phyloP scores from a whole-genome alignment of 2,329 filamentous ascomycete genomes.

The Sphaerulina populicola region DNA sequence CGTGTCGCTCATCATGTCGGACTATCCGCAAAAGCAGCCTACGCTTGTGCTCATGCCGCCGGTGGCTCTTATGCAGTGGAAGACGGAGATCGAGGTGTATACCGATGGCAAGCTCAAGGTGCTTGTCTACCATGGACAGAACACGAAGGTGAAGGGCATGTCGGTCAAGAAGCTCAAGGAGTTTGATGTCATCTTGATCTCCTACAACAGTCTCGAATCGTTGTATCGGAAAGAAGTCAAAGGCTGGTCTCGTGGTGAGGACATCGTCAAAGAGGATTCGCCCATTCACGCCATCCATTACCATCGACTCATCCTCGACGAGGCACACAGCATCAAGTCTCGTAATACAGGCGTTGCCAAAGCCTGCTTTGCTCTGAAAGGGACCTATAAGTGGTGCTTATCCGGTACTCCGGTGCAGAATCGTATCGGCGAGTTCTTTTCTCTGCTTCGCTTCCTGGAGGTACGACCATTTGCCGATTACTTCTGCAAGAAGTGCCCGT shows the following conservation, averaged over 20 bases:
- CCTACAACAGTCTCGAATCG: conserved; percentile 84
- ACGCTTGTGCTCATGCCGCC: conserved; percentile 37
- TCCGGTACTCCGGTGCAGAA: conserved; percentile 90
- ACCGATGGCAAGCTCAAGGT: conserved; percentile 86
- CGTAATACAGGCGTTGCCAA: conserved; percentile 86
- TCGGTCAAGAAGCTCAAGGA: conserved; percentile 65
- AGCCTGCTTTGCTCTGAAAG: conserved; percentile 85
- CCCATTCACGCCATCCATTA: conserved; percentile 76
- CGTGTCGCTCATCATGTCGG: conserved; percentile 95
- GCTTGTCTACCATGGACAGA: conserved; percentile 81
- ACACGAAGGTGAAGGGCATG: conserved; percentile 70
- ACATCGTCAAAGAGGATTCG: conserved; percentile 68
- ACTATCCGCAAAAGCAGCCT: conserved; percentile 75
- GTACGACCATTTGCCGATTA: conserved; percentile 85
- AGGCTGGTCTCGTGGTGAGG: conserved; percentile 73
- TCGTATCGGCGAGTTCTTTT: conserved; percentile 24
- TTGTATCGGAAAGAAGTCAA: conserved; percentile 88
- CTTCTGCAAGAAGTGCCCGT: conserved; percentile 80
- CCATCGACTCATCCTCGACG: conserved; percentile 86
- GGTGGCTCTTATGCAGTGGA: conserved; percentile 32
- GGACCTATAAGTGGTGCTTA: conserved; percentile 88
- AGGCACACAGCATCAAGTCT: conserved; percentile 90
- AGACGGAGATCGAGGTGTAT: conserved; percentile 50
- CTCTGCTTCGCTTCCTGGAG: conserved; percentile 77
- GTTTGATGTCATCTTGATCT: conserved; percentile 94